A percentile compares a stretch with the other conserved stretches of the same genome.
These are phyloP conservation scores for Aureobasidium sp. DNA, from an alignment of 2,329 filamentous ascomycete genomes.

Conservation along the genomic window DNA sequence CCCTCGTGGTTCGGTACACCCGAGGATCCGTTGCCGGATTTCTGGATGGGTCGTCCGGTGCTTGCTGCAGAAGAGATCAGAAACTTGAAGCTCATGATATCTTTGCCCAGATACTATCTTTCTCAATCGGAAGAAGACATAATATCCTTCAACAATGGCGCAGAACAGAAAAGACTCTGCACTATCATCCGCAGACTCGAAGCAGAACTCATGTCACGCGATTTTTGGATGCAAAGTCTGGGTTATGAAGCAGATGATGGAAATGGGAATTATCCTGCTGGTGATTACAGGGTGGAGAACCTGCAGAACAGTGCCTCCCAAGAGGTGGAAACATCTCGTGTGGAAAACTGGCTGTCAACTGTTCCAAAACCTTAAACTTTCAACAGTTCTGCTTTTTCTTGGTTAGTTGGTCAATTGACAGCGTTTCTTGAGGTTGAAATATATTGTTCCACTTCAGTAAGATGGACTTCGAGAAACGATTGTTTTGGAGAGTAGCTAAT, in stretches of 20 bases:
- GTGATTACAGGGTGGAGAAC: not conserved
- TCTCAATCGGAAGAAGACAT: not conserved
- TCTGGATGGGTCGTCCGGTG: not conserved
- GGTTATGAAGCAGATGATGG: not conserved
- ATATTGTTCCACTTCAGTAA: no score
- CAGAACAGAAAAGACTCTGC: not conserved
- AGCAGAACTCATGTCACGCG: not conserved
- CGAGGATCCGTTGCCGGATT: not conserved
- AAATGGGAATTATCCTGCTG: not conserved
- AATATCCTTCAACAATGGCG: not conserved
- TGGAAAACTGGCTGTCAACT: not conserved
- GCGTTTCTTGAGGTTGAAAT: no score
- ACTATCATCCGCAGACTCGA: not conserved
- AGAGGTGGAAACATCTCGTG: not conserved
- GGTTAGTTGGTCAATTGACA: not conserved
- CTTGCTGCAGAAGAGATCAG: not conserved
- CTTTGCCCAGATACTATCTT: not conserved
- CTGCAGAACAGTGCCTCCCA: not conserved
- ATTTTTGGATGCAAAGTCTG: conserved; percentile 3
- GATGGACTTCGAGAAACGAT: no score
- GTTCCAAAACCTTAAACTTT: not conserved
- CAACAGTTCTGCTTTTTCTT: not conserved
- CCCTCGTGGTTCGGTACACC: not conserved
- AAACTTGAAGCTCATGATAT: not conserved
- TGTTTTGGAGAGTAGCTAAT: no score